Base-by-base conservation (phyloP, 225 moss, liverwort and hornwort genomes). In the Rhytidiadelphus loreus region DNA sequence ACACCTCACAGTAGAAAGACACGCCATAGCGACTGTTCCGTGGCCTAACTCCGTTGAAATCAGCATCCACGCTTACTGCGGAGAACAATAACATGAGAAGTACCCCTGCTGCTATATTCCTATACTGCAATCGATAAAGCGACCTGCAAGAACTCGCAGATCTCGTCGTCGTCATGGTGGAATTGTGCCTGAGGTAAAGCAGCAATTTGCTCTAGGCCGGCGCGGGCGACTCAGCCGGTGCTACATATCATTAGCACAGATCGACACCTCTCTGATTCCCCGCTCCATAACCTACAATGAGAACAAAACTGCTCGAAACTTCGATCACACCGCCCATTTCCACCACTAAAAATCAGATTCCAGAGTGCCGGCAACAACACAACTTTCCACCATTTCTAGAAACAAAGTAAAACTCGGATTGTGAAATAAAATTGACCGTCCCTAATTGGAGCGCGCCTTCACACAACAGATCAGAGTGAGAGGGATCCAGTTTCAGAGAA, bases 11-110 rank as follows among this genome's bases (percentile, higher is more conserved):
- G 46, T 46, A 3, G 28, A 80, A 15, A 10, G 33, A 26, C 4
- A 11, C 0, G 33, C 80, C 33, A n/a, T n/a, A n/a, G n/a, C n/a
- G n/a, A 19, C 8, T 1, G 15, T 35, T 2, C 1, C 69, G 69
- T 68, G 46, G 28, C 58, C 21, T 9, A 44, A 87, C 87, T 58
- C 87, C 80, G 18, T 1, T 87, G 37, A 44, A 80, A 59, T 5
- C 12, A 63, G 57, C 65, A 78, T 80, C 69, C 69, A 43, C 33
- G 10, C 62, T 23, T 62, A 43, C 81, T 62, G 14, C 46, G 39
- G 9, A 80, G 5, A 70, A 13, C 35, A 69, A 68, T 46, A 87
- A 48, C 43, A 71, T 35, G 80, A 80, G 16, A 69, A 70, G 2
- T 16, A 58, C 7, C 4, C 29, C 2, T 69, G 28, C 37, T 58